phyloP scores from a whole-genome alignment of 495 filamentous ascomycete genomes.

The Neurospora sp. region DNA sequence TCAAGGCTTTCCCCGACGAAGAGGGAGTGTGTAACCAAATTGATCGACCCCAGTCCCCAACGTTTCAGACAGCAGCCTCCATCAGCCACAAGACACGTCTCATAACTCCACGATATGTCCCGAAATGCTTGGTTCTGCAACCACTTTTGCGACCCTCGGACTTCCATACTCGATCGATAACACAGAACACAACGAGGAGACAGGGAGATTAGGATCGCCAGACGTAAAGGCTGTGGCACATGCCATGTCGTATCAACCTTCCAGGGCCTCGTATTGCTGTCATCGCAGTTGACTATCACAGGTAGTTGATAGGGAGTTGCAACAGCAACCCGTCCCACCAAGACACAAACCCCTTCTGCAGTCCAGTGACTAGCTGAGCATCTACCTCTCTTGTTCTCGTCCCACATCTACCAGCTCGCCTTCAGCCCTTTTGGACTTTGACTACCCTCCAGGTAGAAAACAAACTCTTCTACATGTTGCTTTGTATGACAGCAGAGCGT shows the following conservation, averaged over 20 bases:
- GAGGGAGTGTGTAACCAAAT: neutral
- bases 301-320: neutral
- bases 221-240: neutral
- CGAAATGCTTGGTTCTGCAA: neutral
- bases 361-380: neutral
- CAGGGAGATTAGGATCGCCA: neutral
- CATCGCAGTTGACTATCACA: neutral
- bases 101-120: neutral
- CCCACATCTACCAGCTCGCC: neutral
- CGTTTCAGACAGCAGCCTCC: neutral
- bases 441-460: neutral
- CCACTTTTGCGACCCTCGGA: neutral
- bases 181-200: neutral
- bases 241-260: neutral
- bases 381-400: neutral
- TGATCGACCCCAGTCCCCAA: neutral
- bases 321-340: neutral
- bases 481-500: neutral
- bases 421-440: neutral
- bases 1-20: neutral
- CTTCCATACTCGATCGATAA: neutral
- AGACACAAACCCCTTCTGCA: neutral
- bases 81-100: neutral
- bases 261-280: neutral
- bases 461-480: neutral